These are phyloP conservation scores for Annulohypoxylon truncatum DNA, from an alignment of 2,329 filamentous ascomycete genomes.

Conservation along the genomic window DNA sequence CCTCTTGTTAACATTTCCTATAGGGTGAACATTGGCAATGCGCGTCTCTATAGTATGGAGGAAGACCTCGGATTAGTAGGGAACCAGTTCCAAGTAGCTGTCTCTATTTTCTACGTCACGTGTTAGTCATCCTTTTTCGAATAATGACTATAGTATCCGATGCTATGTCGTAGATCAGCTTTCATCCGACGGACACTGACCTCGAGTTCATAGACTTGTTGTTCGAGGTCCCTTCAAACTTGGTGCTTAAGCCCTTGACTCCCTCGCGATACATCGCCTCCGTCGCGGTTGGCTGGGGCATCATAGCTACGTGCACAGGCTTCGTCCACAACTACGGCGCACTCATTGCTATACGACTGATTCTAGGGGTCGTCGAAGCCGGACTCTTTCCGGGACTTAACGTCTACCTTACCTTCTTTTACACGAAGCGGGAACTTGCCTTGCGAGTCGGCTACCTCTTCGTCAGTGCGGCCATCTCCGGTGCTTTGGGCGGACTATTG, in stretches of 20 bases:
- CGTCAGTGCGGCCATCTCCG: slow-evolving; percentile 75
- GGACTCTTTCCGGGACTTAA: slow-evolving; percentile 48
- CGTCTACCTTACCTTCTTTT: slow-evolving; percentile 74
- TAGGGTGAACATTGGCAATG: slow-evolving; percentile 79
- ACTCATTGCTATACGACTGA: slow-evolving; percentile 74
- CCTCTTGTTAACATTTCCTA: slow-evolving; percentile 7
- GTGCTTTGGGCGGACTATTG: slow-evolving; percentile 77
- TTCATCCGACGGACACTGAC: not conserved
- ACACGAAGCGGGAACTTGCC: slow-evolving; percentile 78
- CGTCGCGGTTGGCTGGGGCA: slow-evolving; percentile 73
- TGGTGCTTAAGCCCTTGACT: slow-evolving; percentile 71
- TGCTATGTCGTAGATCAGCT: not conserved
- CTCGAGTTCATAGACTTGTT: slow-evolving; percentile 52
- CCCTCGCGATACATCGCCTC: slow-evolving; percentile 73
- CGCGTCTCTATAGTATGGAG: slow-evolving; percentile 72
- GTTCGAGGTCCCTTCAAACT: slow-evolving; percentile 74
- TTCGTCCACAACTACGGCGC: slow-evolving; percentile 73
- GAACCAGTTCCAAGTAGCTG: slow-evolving; percentile 76
- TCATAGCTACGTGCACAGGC: slow-evolving; percentile 76
- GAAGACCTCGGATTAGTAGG: slow-evolving; percentile 68
- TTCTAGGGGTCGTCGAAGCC: slow-evolving; percentile 70
- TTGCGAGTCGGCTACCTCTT: slow-evolving; percentile 80
- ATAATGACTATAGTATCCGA: not conserved
- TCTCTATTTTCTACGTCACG: slow-evolving; percentile 76
- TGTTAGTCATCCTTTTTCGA: slow-evolving; percentile 56